Evolutionary conservation across 306 rosid species (phyloP).

Genomic region (Senna siamea): DNA sequence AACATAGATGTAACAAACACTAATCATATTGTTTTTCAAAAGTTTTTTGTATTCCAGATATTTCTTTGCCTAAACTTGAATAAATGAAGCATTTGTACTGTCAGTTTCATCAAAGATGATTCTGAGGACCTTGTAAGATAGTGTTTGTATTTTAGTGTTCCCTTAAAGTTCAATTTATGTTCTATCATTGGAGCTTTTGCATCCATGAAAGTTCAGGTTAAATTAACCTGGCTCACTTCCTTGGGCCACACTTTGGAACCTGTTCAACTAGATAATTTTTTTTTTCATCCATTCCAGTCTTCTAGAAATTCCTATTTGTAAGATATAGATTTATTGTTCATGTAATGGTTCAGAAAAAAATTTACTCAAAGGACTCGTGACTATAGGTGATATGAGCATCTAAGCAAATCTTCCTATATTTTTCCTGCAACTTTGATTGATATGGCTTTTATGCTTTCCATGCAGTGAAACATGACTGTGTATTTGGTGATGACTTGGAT

Average conservation of each 20-base stretch:
- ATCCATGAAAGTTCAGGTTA: not conserved
- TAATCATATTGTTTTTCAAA: constrained; percentile 19
- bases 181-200: constrained; percentile 15
- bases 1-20: constrained; percentile 19
- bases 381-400: constrained; percentile 5
- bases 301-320: not conserved
- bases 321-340: not conserved
- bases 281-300: constrained; percentile 1
- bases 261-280: not conserved
- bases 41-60: constrained; percentile 18
- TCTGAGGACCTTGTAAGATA: not conserved
- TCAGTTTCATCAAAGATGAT: not conserved
- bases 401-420: not conserved
- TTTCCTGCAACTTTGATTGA: constrained; percentile 27
- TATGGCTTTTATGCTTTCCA: constrained; percentile 36
- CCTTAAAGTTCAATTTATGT: not conserved
- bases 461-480: constrained; percentile 95
- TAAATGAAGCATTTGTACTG: not conserved
- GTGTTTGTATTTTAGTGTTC: constrained; percentile 3
- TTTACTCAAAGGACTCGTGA: not conserved
- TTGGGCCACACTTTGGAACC: constrained; percentile 2
- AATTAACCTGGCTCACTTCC: not conserved
- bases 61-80: not conserved
- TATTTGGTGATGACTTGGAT: constrained; percentile 94
- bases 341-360: not conserved